These are phyloP conservation scores for Penicillium bovifimosum DNA, from an alignment of 495 filamentous ascomycete species.

Conservation along the genomic window DNA sequence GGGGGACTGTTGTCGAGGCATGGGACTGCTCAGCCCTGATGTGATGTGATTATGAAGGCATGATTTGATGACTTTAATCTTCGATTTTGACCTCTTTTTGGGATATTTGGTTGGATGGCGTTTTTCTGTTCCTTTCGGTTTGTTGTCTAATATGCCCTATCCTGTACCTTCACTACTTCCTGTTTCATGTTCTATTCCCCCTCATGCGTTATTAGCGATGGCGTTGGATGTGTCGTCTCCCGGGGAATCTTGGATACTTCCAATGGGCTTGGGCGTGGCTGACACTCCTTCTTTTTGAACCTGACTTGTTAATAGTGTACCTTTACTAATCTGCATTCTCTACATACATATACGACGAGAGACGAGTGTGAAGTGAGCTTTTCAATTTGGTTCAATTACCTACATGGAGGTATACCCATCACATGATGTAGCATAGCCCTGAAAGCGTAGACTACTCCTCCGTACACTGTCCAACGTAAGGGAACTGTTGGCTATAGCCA, in stretches of 20 bases:
- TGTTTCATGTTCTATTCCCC: conserved; percentile 8
- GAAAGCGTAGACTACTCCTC: background rate
- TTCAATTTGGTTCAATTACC: background rate
- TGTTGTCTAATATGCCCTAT: conserved; percentile 5
- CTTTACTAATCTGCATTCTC: background rate
- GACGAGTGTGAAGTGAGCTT: background rate
- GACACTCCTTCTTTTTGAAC: background rate
- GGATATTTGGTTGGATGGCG: background rate
- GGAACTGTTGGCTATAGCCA: too few relatives aligned
- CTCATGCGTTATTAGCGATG: conserved; percentile 8
- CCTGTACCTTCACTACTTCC: conserved; percentile 1
- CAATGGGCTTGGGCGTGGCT: background rate
- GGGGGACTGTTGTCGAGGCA: conserved; percentile 44
- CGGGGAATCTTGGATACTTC: background rate
- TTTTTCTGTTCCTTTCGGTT: background rate
- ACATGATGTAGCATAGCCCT: conserved; percentile 2
- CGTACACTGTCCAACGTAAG: too few relatives aligned
- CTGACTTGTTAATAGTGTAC: conserved; percentile 1
- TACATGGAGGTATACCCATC: too few relatives aligned
- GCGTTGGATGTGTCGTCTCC: conserved; percentile 16
- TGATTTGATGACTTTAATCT: background rate
- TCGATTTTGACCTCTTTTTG: background rate
- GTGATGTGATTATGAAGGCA: conserved; percentile 2
- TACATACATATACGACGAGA: background rate
- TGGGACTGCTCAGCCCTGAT: background rate